Conservation (phyloP, 306 rosid species). For the Fragaria nilgerrensis region DNA sequence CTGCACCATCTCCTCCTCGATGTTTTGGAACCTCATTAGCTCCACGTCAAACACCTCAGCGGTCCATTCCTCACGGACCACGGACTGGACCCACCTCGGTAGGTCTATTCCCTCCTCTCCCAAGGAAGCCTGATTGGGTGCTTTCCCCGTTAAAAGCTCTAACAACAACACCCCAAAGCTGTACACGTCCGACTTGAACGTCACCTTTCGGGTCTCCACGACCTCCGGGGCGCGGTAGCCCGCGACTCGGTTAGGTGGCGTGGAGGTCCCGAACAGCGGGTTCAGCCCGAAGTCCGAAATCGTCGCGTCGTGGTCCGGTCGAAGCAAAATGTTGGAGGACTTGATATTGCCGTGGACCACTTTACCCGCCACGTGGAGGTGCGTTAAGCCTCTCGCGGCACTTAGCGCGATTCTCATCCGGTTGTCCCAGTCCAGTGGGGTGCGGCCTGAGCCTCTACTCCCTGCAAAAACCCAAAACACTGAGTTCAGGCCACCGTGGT, state of each 20-base stretch:
- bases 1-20: conserved; percentile 98
- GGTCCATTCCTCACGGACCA: conserved; percentile 97
- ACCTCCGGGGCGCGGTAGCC: conserved; percentile 93
- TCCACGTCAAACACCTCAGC: conserved; percentile 97
- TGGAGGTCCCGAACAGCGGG: conserved; percentile 61
- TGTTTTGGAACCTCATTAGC: conserved; percentile 84
- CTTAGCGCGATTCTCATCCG: conserved; percentile 75
- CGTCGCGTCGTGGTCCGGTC: conserved; percentile 56
- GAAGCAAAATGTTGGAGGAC: conserved; percentile 85
- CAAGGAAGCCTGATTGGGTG: conserved; percentile 91
- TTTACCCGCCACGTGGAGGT: conserved; percentile 81
- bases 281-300: conserved; percentile 83
- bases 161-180: conserved; percentile 84
- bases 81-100: conserved; percentile 98
- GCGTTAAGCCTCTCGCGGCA: conserved; percentile 67
- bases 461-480: conserved; percentile 38
- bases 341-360: conserved; percentile 90
- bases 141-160: conserved; percentile 89
- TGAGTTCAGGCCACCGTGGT: neutral
- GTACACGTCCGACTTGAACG: conserved; percentile 90
- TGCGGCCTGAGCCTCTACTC: conserved; percentile 93
- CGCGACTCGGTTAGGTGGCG: conserved; percentile 73
- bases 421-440: conserved; percentile 93
- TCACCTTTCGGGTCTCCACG: conserved; percentile 65
- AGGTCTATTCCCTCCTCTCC: conserved; percentile 94